Base-by-base conservation (phyloP, 2,329 filamentous ascomycete genomes). In the Helminthosporium solani region DNA sequence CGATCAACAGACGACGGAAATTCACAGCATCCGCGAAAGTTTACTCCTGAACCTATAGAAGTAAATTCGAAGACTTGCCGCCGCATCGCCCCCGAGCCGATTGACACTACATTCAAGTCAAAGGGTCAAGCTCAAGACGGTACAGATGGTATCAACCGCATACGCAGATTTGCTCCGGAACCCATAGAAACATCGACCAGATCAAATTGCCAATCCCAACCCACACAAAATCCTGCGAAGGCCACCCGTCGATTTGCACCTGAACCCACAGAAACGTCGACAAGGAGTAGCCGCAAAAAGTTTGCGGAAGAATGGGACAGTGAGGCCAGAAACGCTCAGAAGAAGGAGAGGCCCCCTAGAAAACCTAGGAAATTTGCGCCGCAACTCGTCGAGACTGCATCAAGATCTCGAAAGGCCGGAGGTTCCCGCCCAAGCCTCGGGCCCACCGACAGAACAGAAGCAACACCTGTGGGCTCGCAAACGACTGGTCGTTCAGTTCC, bases 351-450 rank as follows among this genome's bases (percentile, higher is more conserved):
- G 42, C 33, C 37, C 63, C 44, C 62, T 49, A 33, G 44, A 64
- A 25, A 23, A 9, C 50, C 63, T 3, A 73, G 77, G 33, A 79
- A 71, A 49, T 95, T 95, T 67, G 80, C 85, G 23, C 90, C 90
- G 11, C 86, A 92, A 60, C 75, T 95, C 44, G 85, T 95, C 51
- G 89, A 92, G 69, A 91, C 88, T 2, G 86, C 86, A 3, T 82
- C 84, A 58, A 79, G 90, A 42, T 83, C 84, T 27, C 82, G 86
- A 52, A 83, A 83, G 60, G 80, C 80, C 14, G 83, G 83, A 16
- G 85, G 90, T 57, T 69, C 77, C 1, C 78, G 77, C 5, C 83
- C 84, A 16, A 81, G 84, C 23, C 81, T 84, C 18, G 77, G 76
- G 43, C 82, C 80, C 9, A 79, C 80, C 47, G 84, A 88, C 70